These are phyloP conservation scores for Penicillium arizonense DNA, from an alignment of 495 filamentous ascomycete genomes.

Conservation along the genomic window DNA sequence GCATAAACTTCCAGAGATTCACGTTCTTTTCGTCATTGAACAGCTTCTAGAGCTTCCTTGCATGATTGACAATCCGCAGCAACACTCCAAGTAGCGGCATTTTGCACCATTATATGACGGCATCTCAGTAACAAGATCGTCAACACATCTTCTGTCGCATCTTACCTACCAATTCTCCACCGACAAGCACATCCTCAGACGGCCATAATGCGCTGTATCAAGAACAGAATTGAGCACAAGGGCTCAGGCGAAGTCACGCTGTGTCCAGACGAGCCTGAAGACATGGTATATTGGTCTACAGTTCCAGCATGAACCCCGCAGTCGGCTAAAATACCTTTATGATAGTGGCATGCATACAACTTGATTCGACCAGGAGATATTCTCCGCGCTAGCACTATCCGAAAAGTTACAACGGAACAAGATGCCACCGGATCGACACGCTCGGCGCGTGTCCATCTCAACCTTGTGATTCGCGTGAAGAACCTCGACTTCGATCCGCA, in stretches of 20 bases:
- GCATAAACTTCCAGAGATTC: not conserved
- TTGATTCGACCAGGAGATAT: slow-evolving; percentile 78
- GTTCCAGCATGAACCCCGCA: not conserved
- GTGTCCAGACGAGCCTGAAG: slow-evolving; percentile 87
- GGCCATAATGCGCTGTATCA: slow-evolving; percentile 64
- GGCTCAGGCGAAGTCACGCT: slow-evolving; percentile 79
- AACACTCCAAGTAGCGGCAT: not conserved
- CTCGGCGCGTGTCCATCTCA: slow-evolving; percentile 73
- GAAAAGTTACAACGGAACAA: slow-evolving; percentile 68
- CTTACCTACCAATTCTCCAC: not conserved
- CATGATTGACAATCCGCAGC: no score
- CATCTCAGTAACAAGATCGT: not conserved
- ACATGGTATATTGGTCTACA: slow-evolving; percentile 66
- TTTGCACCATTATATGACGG: not conserved
- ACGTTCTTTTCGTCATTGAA: not conserved
- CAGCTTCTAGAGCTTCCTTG: no score
- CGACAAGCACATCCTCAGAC: not conserved
- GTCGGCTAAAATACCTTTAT: slow-evolving; percentile 1
- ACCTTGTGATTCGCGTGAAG: slow-evolving; percentile 77
- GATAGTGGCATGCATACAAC: slow-evolving; percentile 94
- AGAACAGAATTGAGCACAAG: slow-evolving; percentile 69
- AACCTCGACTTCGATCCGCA: slow-evolving; percentile 87
- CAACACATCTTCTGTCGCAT: not conserved
- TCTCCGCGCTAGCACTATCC: slow-evolving; percentile 78
- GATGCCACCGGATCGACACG: slow-evolving; percentile 67